Evolutionary conservation across 345 rosid species (phyloP), one percentile per base, ranked within the genome.

Genomic region (Iberis pinnata): DNA sequence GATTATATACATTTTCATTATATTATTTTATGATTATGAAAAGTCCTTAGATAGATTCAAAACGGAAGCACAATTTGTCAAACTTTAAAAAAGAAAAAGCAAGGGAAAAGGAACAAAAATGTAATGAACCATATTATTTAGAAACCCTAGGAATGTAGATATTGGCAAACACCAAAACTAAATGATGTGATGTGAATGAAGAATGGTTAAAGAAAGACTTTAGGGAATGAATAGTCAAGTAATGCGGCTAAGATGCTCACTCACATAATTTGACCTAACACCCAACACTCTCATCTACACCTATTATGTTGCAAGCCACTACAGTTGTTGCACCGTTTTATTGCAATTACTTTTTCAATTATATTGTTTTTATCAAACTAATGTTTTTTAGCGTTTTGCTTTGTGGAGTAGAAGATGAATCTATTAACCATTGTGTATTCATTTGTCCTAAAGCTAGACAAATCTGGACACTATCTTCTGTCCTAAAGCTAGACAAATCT

Each of bases 261-360:
- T 50, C 54, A 36, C 58, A 50, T 42, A 11, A 49, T 59, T 53
- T 58, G 70, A 66, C 60, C 60, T 45, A 50, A 65, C 70, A 58
- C 53, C 25, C 2, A 49, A 47, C 49, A 31, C 50, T 13, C 45
- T 67, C 57, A 47, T 58, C 39, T 60, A 60, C 66, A 60, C 43
- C 26, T 29, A 67, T 67, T 29, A 67, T 67, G 61, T 60, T 67
- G 66, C 66, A 60, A 59, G 6, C 65, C 71, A 66, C 60, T 58
- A 58, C 27, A 15, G n/a, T 58, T 31, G 15, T 41, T 31, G 29
- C 33, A 43, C 37, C 38, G 27, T 52, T n/a, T 12, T 24, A 36
- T 58, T 22, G 25, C 33, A 56, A 22, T 22, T 22, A 22, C 25
- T 2, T 29, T 29, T 29, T 29, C 8, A 3, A 29, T 29, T 26